phyloP scores from a whole-genome alignment of 208 protist genomes.

The Leishmania braziliensis region DNA sequence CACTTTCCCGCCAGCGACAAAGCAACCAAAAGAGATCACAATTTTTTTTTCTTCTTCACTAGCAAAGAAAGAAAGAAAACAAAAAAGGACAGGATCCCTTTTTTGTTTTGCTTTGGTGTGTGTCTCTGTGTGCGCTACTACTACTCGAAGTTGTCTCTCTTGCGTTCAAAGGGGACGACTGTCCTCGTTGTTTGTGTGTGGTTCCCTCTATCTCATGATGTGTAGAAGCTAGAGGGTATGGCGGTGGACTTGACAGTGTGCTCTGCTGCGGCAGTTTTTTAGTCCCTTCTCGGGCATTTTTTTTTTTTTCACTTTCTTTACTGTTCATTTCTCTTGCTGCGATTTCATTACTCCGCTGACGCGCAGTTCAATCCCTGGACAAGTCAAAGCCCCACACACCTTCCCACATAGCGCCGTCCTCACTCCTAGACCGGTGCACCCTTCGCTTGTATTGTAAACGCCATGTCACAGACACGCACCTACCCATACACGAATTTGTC shows the following conservation, averaged over 20 bases:
- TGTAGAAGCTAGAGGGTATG: neutral
- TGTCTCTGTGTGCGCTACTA: neutral
- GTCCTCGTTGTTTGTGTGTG: neutral
- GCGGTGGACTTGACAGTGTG: neutral
- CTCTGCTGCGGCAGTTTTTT: neutral
- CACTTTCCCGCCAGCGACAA: neutral
- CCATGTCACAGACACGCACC: conserved; percentile 9
- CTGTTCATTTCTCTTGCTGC: conserved; percentile 17
- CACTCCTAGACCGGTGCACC: neutral
- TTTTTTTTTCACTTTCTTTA: conserved; percentile 12
- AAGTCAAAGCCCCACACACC: neutral
- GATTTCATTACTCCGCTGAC: conserved; percentile 3
- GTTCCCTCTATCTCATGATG: neutral
- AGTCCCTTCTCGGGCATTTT: neutral
- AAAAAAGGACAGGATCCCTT: neutral
- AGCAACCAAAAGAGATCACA: neutral
- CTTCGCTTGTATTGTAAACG: conserved; percentile 4
- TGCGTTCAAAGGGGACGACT: neutral
- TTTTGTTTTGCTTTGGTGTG: neutral
- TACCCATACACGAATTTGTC: conserved; percentile 8
- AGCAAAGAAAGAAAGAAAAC: neutral
- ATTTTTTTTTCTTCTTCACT: neutral
- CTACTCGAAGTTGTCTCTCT: conserved; percentile 1
- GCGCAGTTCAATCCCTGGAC: conserved; percentile 3
- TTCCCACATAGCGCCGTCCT: neutral